phyloP scores from a whole-genome alignment of 306 rosid species.

The Rubus idaeus region DNA sequence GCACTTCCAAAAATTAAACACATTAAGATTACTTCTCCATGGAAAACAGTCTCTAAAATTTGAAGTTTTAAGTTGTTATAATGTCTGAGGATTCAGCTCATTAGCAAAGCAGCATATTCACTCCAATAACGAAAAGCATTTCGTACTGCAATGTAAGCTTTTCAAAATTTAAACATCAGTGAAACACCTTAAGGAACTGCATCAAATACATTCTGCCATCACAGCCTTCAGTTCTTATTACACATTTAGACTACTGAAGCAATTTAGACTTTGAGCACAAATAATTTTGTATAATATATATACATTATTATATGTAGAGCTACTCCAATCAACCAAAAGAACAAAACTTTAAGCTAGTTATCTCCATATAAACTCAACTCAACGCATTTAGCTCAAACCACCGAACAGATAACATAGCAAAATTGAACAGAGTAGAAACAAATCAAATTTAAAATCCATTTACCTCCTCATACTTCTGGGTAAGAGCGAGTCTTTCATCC shows the following conservation, averaged over 20 bases:
- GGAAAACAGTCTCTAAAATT: background rate
- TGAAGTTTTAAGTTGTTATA: background rate
- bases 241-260: background rate
- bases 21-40: background rate
- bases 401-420: background rate
- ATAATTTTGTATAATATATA: background rate
- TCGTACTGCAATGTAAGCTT: background rate
- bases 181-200: background rate
- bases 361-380: background rate
- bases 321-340: background rate
- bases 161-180: background rate
- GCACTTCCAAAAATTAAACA: background rate
- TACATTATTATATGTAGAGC: background rate
- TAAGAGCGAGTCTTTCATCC: slow-evolving; percentile 61
- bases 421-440: background rate
- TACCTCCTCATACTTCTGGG: slow-evolving; percentile 90
- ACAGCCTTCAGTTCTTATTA: background rate
- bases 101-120: background rate
- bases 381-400: background rate
- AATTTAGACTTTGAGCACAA: background rate
- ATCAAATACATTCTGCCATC: background rate
- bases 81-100: background rate
- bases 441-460: background rate
- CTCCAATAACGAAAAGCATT: background rate
- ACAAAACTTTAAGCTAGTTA: background rate